Conservation (phyloP, 202 grass and related monocot genomes). For the Musa balbisiana region DNA sequence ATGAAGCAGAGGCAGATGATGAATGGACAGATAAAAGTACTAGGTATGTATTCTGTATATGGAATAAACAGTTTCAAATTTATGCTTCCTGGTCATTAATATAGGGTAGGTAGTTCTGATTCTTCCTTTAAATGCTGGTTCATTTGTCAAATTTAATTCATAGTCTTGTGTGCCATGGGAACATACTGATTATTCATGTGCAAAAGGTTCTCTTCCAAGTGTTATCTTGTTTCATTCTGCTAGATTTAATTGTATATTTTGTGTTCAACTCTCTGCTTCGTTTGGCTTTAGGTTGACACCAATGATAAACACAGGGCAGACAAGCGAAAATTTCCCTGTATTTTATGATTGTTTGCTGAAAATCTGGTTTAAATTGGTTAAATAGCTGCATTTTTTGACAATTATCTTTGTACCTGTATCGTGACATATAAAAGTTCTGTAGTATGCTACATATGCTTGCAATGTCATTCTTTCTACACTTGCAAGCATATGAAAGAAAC, state of each 20-base stretch:
- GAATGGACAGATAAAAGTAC: constrained; percentile 95
- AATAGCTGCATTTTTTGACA: too few species aligned
- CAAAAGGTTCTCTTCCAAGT: not conserved
- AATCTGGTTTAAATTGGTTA: too few species aligned
- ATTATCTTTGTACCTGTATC: too few species aligned
- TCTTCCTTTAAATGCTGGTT: not conserved
- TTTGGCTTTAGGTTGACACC: not conserved
- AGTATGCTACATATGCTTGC: too few species aligned
- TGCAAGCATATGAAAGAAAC: too few species aligned
- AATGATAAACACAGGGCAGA: too few species aligned
- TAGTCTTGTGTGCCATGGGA: not conserved
- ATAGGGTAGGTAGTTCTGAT: not conserved
- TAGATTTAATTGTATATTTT: not conserved
- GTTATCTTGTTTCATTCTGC: not conserved
- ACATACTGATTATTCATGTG: not conserved
- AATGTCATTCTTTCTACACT: too few species aligned
- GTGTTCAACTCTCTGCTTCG: not conserved
- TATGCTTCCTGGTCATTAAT: constrained; percentile 1
- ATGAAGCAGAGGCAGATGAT: constrained; percentile 94
- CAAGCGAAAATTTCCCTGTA: too few species aligned
- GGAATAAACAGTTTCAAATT: constrained; percentile 1
- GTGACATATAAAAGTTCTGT: too few species aligned
- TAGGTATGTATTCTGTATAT: constrained; percentile 48
- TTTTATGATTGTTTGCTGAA: too few species aligned
- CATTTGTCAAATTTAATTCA: not conserved